phyloP scores from a whole-genome alignment of 1,284 basidiomycete species.

The Coriolopsis trogii region DNA sequence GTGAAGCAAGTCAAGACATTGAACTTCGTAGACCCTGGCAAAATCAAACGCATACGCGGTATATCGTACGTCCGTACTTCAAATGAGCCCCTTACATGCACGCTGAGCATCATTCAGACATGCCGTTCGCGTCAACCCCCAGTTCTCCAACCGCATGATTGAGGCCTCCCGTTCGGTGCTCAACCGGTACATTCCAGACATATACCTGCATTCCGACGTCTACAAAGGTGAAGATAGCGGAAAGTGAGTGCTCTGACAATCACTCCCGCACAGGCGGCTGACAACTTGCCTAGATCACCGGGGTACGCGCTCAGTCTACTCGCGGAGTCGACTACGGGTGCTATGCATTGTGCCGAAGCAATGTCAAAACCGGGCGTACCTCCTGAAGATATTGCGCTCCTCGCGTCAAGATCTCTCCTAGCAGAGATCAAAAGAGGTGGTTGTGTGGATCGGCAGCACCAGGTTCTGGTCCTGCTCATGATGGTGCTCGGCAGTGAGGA shows the following conservation, averaged over 20 bases:
- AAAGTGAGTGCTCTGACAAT: slow-evolving; percentile 62
- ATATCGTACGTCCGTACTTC: slow-evolving; percentile 71
- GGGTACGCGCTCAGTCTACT: slow-evolving; percentile 93
- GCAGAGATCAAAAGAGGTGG: slow-evolving; percentile 83
- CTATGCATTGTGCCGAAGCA: slow-evolving; percentile 87
- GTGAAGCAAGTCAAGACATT: slow-evolving; percentile 90
- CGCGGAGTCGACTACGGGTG: slow-evolving; percentile 91
- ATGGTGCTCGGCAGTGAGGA: slow-evolving; percentile 98
- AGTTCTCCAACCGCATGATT: slow-evolving; percentile 98
- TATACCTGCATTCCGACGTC: slow-evolving; percentile 98
- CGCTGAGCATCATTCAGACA: slow-evolving; percentile 47
- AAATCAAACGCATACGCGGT: slow-evolving; percentile 93
- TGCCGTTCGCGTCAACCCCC: slow-evolving; percentile 93
- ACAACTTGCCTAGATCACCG: slow-evolving; percentile 69
- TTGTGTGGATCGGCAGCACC: slow-evolving; percentile 91
- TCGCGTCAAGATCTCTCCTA: slow-evolving; percentile 80
- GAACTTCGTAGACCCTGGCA: slow-evolving; percentile 90
- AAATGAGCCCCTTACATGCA: background rate
- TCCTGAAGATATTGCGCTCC: slow-evolving; percentile 92
- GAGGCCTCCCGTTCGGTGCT: slow-evolving; percentile 90
- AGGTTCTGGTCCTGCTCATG: slow-evolving; percentile 85
- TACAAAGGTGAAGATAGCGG: slow-evolving; percentile 98
- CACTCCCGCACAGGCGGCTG: background rate
- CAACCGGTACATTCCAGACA: slow-evolving; percentile 97
- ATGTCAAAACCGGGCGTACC: slow-evolving; percentile 76